Evolutionary conservation across 148 eudicot species (phyloP), one percentile per base, ranked within the genome.

Genomic region (Chenopodium album): DNA sequence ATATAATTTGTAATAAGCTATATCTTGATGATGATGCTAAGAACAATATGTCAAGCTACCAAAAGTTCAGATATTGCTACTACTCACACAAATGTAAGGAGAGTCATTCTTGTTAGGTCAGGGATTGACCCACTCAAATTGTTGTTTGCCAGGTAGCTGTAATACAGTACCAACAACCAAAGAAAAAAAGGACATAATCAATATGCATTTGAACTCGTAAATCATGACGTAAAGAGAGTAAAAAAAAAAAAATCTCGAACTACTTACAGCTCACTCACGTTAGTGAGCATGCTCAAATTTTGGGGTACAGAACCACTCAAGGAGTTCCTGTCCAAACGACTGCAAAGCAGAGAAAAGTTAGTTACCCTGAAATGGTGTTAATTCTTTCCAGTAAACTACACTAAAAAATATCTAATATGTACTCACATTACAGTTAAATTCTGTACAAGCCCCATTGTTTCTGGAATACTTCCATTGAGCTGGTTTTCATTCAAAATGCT

Each of bases 1-100:
- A 16, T 2, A 2, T 56, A 28, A 50, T 14, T 54, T 50, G 78
- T 28, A 23, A 31, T 59, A 47, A 7, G 12, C 48, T 28, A 9
- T 75, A 50, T 13, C 11, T 46, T 50, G 12, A 54, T 6, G 19
- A 32, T 60, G 47, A n/a, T 17, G 3, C 26, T 65, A 60, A 47
- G 4, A 17, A 32, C 2, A 16, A 56, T 62, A 47, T 34, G 16
- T 46, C 26, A 80, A 72, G 41, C 47, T 2, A 81, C 16, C 32
- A 32, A 66, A 2, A 81, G 54, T 41, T 41, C 22, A 19, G 22
- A 67, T 56, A 47, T 69, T 23, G 22, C 41, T 41, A 32, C 64
- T 59, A 85, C 87, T 85, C 37, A 85, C 87, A 85, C 73, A 85
- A 74, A 85, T 67, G 87, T 46, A 78, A 85, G 87, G 23, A 31